These are phyloP conservation scores for Parastagonospora avenae DNA, from an alignment of 2,329 filamentous ascomycete genomes.

Conservation along the genomic window DNA sequence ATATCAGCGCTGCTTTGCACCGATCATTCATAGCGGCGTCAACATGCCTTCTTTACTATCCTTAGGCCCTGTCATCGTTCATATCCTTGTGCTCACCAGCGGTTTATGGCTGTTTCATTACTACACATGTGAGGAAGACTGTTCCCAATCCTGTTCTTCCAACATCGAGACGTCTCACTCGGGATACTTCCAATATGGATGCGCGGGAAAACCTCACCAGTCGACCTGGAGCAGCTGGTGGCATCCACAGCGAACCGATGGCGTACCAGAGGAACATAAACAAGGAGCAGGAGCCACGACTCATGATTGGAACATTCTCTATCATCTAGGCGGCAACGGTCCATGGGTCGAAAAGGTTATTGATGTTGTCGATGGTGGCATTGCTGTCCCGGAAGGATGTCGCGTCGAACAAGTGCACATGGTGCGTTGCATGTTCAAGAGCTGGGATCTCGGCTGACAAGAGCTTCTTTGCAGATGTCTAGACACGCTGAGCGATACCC, in stretches of 20 bases:
- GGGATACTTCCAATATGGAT: slow-evolving; percentile 31
- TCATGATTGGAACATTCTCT: slow-evolving; percentile 55
- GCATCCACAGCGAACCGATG: slow-evolving; percentile 33
- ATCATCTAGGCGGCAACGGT: slow-evolving; percentile 61
- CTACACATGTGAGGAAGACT: neutral
- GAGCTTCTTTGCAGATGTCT: slow-evolving; percentile 52
- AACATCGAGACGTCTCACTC: slow-evolving; percentile 8
- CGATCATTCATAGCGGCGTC: neutral
- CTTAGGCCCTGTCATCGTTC: neutral
- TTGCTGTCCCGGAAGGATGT: slow-evolving; percentile 55
- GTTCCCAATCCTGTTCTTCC: slow-evolving; percentile 3
- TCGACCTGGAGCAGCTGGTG: slow-evolving; percentile 44
- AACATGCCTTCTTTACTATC: slow-evolving; percentile 5
- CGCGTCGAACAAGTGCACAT: slow-evolving; percentile 63
- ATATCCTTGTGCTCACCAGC: no score
- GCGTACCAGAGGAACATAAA: slow-evolving; percentile 5
- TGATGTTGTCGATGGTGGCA: slow-evolving; percentile 48
- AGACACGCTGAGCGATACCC: slow-evolving; percentile 64
- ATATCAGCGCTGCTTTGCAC: neutral
- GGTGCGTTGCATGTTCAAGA: slow-evolving; percentile 44
- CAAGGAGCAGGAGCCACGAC: slow-evolving; percentile 34
- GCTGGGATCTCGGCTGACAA: slow-evolving; percentile 11
- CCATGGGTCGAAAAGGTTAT: slow-evolving; percentile 60
- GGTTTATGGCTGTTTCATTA: no score
- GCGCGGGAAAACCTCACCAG: slow-evolving; percentile 36